Evolutionary conservation across 345 rosid genomes (phyloP).

Genomic region (Physaria fendleri): DNA sequence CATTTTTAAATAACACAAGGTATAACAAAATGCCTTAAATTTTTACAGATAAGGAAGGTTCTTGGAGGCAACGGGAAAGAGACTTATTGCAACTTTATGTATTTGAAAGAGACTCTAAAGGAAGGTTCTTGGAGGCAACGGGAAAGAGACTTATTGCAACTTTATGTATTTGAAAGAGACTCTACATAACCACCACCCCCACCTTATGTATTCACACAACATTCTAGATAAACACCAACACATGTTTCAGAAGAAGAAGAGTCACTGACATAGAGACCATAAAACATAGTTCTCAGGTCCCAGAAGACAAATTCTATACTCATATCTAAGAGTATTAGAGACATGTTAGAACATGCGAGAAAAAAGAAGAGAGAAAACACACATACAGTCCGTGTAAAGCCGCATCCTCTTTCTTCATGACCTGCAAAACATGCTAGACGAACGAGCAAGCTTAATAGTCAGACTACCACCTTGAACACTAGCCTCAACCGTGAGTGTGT

Average conservation of each 20-base stretch:
- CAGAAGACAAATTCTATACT: slow-evolving; percentile 44
- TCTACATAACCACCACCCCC: too few relatives aligned
- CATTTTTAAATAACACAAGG: neutral
- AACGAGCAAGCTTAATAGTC: slow-evolving; percentile 58
- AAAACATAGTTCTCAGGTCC: slow-evolving; percentile 45
- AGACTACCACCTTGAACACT: slow-evolving; percentile 50
- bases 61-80: neutral
- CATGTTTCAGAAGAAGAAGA: slow-evolving; percentile 51
- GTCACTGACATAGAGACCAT: slow-evolving; percentile 45
- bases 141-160: slow-evolving; percentile 28
- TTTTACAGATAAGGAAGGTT: slow-evolving; percentile 21
- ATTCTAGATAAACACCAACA: slow-evolving; percentile 55
- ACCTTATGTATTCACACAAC: slow-evolving; percentile 73
- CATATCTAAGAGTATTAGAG: too few relatives aligned
- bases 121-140: slow-evolving; percentile 13
- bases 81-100: slow-evolving; percentile 39
- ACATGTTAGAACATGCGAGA: slow-evolving; percentile 27
- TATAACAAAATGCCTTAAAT: slow-evolving; percentile 4
- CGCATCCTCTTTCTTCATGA: slow-evolving; percentile 41
- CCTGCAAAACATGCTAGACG: slow-evolving; percentile 82
- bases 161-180: slow-evolving; percentile 49
- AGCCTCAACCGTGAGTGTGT: slow-evolving; percentile 47
- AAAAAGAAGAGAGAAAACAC: too few relatives aligned
- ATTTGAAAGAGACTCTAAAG: slow-evolving; percentile 43
- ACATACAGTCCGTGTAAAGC: slow-evolving; percentile 29